These are phyloP conservation scores for Lepidium campestre DNA, from an alignment of 441 rosid species.

Conservation along the genomic window DNA sequence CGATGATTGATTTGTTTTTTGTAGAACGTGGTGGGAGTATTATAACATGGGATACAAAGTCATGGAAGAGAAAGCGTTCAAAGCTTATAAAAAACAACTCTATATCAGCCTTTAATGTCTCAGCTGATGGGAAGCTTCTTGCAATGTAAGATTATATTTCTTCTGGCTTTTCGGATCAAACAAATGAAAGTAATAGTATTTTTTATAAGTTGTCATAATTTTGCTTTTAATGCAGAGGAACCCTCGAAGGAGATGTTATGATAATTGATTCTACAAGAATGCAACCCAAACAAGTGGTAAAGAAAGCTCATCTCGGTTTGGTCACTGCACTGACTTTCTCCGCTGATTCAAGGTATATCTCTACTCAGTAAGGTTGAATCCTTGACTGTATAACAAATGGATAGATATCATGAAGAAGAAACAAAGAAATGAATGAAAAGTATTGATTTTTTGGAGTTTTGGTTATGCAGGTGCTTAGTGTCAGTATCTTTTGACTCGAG, in stretches of 20 bases:
- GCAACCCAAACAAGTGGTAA: slow-evolving; percentile 41
- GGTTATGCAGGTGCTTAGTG: slow-evolving; percentile 59
- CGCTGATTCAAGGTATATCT: slow-evolving; percentile 73
- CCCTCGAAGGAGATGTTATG: slow-evolving; percentile 56
- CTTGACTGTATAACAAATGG: not conserved
- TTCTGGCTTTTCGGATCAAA: not conserved
- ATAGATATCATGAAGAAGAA: not conserved
- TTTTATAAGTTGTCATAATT: not conserved
- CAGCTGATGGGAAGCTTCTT: slow-evolving; percentile 76
- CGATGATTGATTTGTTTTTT: slow-evolving; percentile 3
- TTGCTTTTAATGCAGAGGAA: slow-evolving; percentile 50
- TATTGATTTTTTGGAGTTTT: slow-evolving; percentile 20
- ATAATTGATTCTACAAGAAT: slow-evolving; percentile 46
- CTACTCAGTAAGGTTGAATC: not conserved
- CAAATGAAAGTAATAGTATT: not conserved
- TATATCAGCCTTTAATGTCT: slow-evolving; percentile 69
- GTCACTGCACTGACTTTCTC: slow-evolving; percentile 81
- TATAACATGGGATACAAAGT: slow-evolving; percentile 62
- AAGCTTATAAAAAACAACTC: slow-evolving; percentile 53
- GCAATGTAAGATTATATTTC: slow-evolving; percentile 48
- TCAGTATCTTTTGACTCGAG: slow-evolving; percentile 94
- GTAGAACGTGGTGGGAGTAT: slow-evolving; percentile 69
- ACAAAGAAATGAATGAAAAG: slow-evolving; percentile 9
- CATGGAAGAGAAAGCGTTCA: slow-evolving; percentile 56
- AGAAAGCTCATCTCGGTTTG: slow-evolving; percentile 79